phyloP scores from a whole-genome alignment of 495 filamentous ascomycete species.

The Neurospora pannonica region DNA sequence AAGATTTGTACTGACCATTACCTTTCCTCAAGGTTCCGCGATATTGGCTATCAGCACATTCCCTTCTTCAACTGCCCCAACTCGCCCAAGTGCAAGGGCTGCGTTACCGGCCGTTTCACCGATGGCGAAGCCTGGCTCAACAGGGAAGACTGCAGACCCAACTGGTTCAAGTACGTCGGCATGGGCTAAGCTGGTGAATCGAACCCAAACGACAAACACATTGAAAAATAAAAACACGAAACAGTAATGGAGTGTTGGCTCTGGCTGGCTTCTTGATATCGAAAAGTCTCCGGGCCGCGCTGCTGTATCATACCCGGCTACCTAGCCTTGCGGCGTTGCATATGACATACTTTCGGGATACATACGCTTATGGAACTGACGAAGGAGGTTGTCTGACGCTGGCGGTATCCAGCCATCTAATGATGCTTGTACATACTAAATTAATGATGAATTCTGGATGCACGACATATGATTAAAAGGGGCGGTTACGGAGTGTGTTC shows the following conservation, averaged over 20 bases:
- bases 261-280: not conserved
- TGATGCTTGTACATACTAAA: slow-evolving; percentile 3
- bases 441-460: slow-evolving; percentile 3
- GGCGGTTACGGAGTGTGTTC: not conserved
- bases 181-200: slow-evolving; percentile 45
- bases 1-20: not conserved
- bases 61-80: slow-evolving; percentile 99
- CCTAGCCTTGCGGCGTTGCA: not conserved
- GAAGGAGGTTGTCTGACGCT: slow-evolving; percentile 7
- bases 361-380: slow-evolving; percentile 5
- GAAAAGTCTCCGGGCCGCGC: not conserved
- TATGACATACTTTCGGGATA: not conserved
- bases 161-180: slow-evolving; percentile 92
- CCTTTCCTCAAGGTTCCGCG: slow-evolving; percentile 69
- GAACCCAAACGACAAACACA: not conserved
- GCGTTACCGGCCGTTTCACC: slow-evolving; percentile 73
- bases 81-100: slow-evolving; percentile 87
- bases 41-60: slow-evolving; percentile 98
- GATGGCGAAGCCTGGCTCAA: slow-evolving; percentile 76
- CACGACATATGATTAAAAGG: not conserved
- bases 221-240: not conserved
- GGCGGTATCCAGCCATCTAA: not conserved
- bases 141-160: slow-evolving; percentile 89
- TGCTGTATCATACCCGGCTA: not conserved
- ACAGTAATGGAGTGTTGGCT: not conserved